Base-by-base conservation (phyloP, 306 rosid genomes). In the Hippophae rhamnoides region DNA sequence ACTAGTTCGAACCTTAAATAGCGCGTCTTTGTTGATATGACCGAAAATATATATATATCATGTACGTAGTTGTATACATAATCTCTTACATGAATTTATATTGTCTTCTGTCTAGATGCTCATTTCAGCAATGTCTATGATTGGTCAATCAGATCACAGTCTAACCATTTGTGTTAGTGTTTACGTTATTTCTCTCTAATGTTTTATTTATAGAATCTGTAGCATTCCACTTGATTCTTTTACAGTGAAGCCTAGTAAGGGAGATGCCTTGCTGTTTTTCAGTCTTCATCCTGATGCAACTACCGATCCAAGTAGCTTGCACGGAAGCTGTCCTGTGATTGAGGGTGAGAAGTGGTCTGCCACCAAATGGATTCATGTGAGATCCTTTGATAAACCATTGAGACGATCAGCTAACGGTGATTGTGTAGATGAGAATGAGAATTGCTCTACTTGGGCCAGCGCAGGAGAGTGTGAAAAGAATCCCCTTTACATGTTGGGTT, bases 301-400 rank as follows among this genome's bases (percentile, higher is more conserved):
- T 5, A 72, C 84, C 0, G 99, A 93, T 67, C 0, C 67, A 18
- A 60, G 5, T 27, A 93, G 99, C 66, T 80, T 84, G 79, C 99
- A 93, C 18, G 94, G 95, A 45, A 88, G 99, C 75, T 93, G 99
- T 69, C 99, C 95, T 0, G 99, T 93, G 40, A 82, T 93, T 27
- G 83, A 81, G 71, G 99, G 97, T 1, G 99, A 93, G 82, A 93
- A 93, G 76, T 93, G 99, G 99, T 93, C 97, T 7, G 94, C 99
- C 51, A 93, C 99, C 12, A 93, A 93, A 76, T 93, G 99, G 95
- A 86, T 93, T 76, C 99, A 93, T 14, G 96, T 92, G 57, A 68
- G 83, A 52, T 79, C 88, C 69, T 78, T 83, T 7, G 77, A 76
- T 8, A 76, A 80, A 62, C 69, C 81, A 26, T 0, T 52, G 8